Conservation (phyloP, 257 asterid genomes). For the Plantago elongata region DNA sequence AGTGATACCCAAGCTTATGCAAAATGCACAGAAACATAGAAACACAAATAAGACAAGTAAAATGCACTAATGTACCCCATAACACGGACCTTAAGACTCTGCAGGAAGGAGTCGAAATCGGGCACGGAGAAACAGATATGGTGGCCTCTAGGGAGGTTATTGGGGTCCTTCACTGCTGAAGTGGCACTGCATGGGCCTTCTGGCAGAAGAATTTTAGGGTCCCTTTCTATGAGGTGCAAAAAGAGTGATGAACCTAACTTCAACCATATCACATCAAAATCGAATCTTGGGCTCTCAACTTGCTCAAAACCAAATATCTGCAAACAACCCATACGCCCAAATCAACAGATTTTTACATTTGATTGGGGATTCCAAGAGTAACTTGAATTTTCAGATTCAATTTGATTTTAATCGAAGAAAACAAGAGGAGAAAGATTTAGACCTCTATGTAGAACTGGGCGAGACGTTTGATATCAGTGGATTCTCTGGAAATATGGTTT, state of each 20-base stretch:
- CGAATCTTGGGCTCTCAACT: constrained; percentile 66
- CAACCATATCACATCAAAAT: constrained; percentile 73
- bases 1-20: neutral
- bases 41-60: neutral
- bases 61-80: too few species aligned
- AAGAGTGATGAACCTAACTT: constrained; percentile 55
- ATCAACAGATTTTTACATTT: neutral
- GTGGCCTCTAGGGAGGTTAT: constrained; percentile 67
- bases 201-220: constrained; percentile 61
- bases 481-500: constrained; percentile 79
- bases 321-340: neutral
- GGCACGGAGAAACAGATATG: constrained; percentile 74
- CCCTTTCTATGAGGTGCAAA: constrained; percentile 85
- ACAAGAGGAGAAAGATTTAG: neutral
- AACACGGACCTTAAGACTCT: constrained; percentile 47
- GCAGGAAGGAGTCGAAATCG: constrained; percentile 59
- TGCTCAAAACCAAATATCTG: constrained; percentile 79
- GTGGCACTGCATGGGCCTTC: constrained; percentile 73
- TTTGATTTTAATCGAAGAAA: neutral
- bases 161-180: constrained; percentile 51
- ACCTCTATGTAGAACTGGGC: constrained; percentile 81
- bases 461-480: constrained; percentile 63
- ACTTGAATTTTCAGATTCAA: neutral
- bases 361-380: neutral
- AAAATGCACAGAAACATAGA: neutral